Base-by-base conservation (phyloP, 1,284 basidiomycete genomes). In the Ustilago curta region DNA sequence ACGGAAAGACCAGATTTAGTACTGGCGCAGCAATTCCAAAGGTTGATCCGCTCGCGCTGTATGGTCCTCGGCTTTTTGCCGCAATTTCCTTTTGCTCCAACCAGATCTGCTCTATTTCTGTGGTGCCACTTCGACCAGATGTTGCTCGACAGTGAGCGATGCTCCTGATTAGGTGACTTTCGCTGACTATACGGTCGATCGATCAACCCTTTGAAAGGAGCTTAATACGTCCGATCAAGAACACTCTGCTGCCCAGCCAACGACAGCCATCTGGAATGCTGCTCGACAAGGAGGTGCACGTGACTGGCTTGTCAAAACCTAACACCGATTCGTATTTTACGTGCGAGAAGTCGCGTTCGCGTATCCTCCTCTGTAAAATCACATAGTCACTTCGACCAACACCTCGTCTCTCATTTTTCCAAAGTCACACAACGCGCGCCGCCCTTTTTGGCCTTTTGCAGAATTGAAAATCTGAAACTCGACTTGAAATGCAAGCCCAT, bases 391-490 rank as follows among this genome's bases (percentile, higher is more conserved):
- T 21, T 48, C 52, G 39, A 48, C 51, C 51, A 61, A 61, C 53
- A 62, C 50, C 29, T 52, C 49, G 31, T 32, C 9, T 12, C 12
- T 47, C 44, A 23, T 21, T n/a, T 52, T 29, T 56, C n/a, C 18
- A 68, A 61, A 62, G 47, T 68, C 59, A 62, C 65, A 62, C 53
- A 55, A 37, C 47, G 61, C 48, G 48, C 54, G 27, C 40, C 29
- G n/a, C n/a, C n/a, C n/a, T n/a, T n/a, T n/a, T 48, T 40, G 25
- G 18, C 11, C 31, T 37, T 2, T 23, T 52, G 4, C 21, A 35
- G 27, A 40, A 59, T 50, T 59, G 29, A 21, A n/a, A 2, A 19
- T 8, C 12, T 8, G 18, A 43, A 21, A 42, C 44, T 44, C 18
- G 39, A 45, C 19, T 55, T 51, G 9, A 35, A 54, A 19, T 1